Percentiles rank a stretch among this genome's conserved stretches.
These are phyloP conservation scores for Viola odorata DNA, from an alignment of 345 rosid species.

Conservation along the genomic window DNA sequence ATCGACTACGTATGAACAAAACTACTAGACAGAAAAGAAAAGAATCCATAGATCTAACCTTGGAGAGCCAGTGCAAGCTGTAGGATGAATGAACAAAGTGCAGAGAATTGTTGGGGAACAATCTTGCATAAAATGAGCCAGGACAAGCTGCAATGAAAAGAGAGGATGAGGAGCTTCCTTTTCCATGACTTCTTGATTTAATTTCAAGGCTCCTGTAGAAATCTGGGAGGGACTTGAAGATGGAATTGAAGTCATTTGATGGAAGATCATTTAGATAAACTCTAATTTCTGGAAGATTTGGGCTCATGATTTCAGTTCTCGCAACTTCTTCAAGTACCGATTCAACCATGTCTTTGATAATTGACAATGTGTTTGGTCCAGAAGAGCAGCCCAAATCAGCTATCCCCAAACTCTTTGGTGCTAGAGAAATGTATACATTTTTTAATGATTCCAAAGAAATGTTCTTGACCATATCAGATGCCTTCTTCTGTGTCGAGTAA, in stretches of 20 bases:
- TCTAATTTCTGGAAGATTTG: conserved; percentile 40
- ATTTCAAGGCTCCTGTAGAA: conserved; percentile 30
- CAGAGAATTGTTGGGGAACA: conserved; percentile 56
- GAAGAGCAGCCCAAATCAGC: conserved; percentile 60
- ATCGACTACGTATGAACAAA: no score
- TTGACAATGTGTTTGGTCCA: conserved; percentile 46
- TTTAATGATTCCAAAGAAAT: conserved; percentile 47
- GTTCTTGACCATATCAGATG: conserved; percentile 62
- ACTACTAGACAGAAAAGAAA: background rate
- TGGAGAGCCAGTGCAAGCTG: conserved; percentile 92
- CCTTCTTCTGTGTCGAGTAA: conserved; percentile 41
- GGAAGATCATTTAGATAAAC: conserved; percentile 58
- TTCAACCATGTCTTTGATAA: conserved; percentile 39
- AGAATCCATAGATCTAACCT: conserved; percentile 31
- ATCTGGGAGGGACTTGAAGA: conserved; percentile 51
- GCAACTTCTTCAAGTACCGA: conserved; percentile 21
- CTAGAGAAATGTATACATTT: conserved; percentile 31
- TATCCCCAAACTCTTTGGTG: conserved; percentile 35
- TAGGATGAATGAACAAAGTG: conserved; percentile 70
- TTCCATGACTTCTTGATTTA: conserved; percentile 19
- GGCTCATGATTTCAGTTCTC: conserved; percentile 18
- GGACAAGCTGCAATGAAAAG: conserved; percentile 56
- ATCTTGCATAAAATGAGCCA: conserved; percentile 83
- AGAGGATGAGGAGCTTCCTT: conserved; percentile 15
- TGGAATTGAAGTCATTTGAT: conserved; percentile 56